Evolutionary conservation across 2,329 filamentous ascomycete species (phyloP).

Genomic region (Venturia pyrina): DNA sequence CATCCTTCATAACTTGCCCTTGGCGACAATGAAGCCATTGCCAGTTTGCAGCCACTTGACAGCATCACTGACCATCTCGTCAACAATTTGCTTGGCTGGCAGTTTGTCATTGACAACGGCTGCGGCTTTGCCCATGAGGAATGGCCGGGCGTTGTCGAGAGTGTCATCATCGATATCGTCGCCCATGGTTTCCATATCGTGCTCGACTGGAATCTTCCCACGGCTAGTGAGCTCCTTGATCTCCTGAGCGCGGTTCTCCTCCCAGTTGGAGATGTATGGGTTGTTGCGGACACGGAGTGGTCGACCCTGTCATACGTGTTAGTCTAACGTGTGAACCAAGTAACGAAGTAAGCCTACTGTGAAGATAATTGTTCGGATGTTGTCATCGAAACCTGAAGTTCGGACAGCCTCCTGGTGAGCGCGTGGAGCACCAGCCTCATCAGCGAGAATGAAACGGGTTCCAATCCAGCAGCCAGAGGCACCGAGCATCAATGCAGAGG

Average conservation of each 20-base stretch:
- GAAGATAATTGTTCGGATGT: conserved; percentile 95
- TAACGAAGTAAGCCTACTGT: conserved; percentile 55
- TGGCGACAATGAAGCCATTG: conserved; percentile 44
- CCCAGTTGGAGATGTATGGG: conserved; percentile 91
- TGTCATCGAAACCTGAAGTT: conserved; percentile 89
- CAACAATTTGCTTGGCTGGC: conserved; percentile 80
- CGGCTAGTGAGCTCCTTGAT: conserved; percentile 86
- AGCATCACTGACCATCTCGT: conserved; percentile 84
- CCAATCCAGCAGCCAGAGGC: conserved; percentile 92
- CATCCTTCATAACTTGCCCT: conserved; percentile 13
- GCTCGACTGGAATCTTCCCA: conserved; percentile 87
- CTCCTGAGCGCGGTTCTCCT: conserved; percentile 78
- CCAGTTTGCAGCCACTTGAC: conserved; percentile 59
- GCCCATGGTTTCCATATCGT: conserved; percentile 77
- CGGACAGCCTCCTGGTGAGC: conserved; percentile 92
- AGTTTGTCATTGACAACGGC: conserved; percentile 91
- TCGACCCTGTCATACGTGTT: conserved; percentile 46
- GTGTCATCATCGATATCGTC: conserved; percentile 63
- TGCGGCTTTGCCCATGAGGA: conserved; percentile 93
- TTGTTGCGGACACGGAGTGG: conserved; percentile 91
- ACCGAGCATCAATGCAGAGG: conserved; percentile 84
- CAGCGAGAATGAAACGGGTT: conserved; percentile 85
- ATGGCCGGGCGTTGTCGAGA: conserved; percentile 84
- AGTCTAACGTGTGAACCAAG: background rate
- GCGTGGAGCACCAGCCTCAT: conserved; percentile 89